A percentile compares a stretch with the other conserved stretches of the same genome.
phyloP scores from a whole-genome alignment of 306 rosid genomes.

The Dryas alaskensis region DNA sequence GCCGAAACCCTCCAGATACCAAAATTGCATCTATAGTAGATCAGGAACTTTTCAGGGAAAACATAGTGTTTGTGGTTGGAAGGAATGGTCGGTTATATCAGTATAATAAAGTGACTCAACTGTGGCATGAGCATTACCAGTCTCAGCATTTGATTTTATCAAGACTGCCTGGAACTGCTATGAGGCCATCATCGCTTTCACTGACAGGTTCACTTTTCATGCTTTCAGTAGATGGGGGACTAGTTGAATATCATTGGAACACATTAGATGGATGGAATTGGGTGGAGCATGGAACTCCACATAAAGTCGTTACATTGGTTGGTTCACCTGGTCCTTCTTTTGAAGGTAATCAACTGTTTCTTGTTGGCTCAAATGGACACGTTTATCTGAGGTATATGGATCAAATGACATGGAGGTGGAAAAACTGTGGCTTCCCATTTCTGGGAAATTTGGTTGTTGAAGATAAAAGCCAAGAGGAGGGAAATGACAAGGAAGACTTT shows the following conservation, averaged over 20 bases:
- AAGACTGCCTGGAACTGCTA: slow-evolving; percentile 66
- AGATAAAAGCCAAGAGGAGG: slow-evolving; percentile 26
- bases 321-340: slow-evolving; percentile 84
- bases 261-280: slow-evolving; percentile 79
- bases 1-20: slow-evolving; percentile 61
- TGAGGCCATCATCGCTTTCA: slow-evolving; percentile 52
- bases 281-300: slow-evolving; percentile 92
- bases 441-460: slow-evolving; percentile 31
- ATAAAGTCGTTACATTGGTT: slow-evolving; percentile 58
- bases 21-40: slow-evolving; percentile 67
- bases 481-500: slow-evolving; percentile 22
- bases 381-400: slow-evolving; percentile 77
- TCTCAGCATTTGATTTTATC: slow-evolving; percentile 84
- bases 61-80: slow-evolving; percentile 72
- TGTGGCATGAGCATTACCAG: slow-evolving; percentile 94
- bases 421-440: slow-evolving; percentile 62
- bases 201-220: slow-evolving; percentile 83
- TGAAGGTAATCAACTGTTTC: slow-evolving; percentile 62
- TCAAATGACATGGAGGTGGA: slow-evolving; percentile 78
- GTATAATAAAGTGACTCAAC: slow-evolving; percentile 77
- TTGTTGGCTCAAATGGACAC: slow-evolving; percentile 85
- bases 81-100: slow-evolving; percentile 78
- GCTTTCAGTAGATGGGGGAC: slow-evolving; percentile 79
- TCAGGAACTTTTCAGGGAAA: slow-evolving; percentile 78
- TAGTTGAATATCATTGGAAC: slow-evolving; percentile 84